phyloP scores from a whole-genome alignment of 805 yeast species.

The Metschnikowia henanensis region DNA sequence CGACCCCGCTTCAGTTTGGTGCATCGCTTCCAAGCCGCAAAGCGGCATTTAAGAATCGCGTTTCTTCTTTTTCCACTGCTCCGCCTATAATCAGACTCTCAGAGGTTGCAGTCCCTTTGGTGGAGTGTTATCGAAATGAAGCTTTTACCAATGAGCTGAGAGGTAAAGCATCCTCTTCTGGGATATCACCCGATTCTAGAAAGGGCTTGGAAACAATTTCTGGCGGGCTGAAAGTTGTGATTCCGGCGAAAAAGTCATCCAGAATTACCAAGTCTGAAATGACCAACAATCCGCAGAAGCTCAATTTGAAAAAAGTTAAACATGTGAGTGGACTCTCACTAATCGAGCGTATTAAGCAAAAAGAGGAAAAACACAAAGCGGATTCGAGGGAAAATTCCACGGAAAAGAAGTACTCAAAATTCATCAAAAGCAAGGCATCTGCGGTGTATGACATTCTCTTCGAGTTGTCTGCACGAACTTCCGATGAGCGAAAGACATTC shows the following conservation, averaged over 20 bases:
- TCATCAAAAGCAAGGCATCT: conserved; percentile 28
- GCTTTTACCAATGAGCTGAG: not conserved
- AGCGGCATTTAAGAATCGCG: conserved; percentile 13
- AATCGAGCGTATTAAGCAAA: conserved; percentile 39
- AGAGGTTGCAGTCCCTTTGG: conserved; percentile 1
- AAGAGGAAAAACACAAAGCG: conserved; percentile 27
- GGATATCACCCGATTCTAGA: too few relatives aligned
- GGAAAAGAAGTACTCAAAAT: conserved; percentile 21
- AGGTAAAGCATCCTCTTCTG: too few relatives aligned
- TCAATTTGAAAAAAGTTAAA: conserved; percentile 28
- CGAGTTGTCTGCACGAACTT: conserved; percentile 21
- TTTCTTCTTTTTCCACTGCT: not conserved
- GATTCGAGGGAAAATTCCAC: conserved; percentile 18
- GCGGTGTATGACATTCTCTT: conserved; percentile 36
- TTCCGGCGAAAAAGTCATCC: not conserved
- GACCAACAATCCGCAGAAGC: conserved; percentile 37
- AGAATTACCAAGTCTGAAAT: conserved; percentile 14
- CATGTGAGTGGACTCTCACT: conserved; percentile 29
- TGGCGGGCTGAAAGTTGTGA: too few relatives aligned
- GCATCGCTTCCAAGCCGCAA: conserved; percentile 20
- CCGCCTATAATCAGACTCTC: conserved; percentile 2
- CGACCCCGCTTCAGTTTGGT: conserved; percentile 15
- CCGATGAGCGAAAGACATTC: not conserved
- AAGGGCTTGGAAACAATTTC: too few relatives aligned
- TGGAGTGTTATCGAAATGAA: not conserved